Percentiles rank a stretch among this genome's conserved stretches.
These are phyloP conservation scores for Aspergillus ellipticus DNA, from an alignment of 495 filamentous ascomycete species.

Conservation along the genomic window DNA sequence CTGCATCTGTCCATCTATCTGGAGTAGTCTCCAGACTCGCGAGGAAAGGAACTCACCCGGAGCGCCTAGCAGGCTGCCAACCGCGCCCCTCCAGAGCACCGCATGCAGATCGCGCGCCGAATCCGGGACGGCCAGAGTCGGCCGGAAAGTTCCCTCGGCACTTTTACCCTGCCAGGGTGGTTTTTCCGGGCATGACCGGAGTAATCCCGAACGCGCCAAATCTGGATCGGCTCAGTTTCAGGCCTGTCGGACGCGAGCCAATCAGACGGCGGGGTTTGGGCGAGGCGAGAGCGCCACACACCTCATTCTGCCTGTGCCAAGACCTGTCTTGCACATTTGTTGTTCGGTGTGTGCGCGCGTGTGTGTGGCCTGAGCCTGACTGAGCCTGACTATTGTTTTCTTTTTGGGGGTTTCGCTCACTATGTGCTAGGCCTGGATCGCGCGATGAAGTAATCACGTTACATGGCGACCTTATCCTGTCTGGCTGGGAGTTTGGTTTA, in stretches of 20 bases:
- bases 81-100: not conserved
- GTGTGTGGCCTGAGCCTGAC: constrained; percentile 3
- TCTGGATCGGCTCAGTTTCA: constrained; percentile 15
- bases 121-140: constrained; percentile 11
- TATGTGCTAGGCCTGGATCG: not conserved
- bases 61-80: not conserved
- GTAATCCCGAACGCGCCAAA: constrained; percentile 29
- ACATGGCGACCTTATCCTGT: no score
- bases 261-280: not conserved
- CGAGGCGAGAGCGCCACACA: constrained; percentile 15
- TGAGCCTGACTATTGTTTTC: constrained; percentile 1
- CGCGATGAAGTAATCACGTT: constrained; percentile 2
- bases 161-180: constrained; percentile 12
- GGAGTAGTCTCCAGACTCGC: not conserved
- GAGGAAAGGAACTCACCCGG: not conserved
- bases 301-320: constrained; percentile 10
- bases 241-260: constrained; percentile 11
- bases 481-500: no score
- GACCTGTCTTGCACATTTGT: not conserved
- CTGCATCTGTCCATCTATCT: no score
- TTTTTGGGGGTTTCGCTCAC: no score
- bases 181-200: constrained; percentile 23
- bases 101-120: constrained; percentile 10
- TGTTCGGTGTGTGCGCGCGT: not conserved
- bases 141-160: constrained; percentile 15